phyloP scores from a whole-genome alignment of 169 alveolate species.

The Cryptosporidium ubiquitum region DNA sequence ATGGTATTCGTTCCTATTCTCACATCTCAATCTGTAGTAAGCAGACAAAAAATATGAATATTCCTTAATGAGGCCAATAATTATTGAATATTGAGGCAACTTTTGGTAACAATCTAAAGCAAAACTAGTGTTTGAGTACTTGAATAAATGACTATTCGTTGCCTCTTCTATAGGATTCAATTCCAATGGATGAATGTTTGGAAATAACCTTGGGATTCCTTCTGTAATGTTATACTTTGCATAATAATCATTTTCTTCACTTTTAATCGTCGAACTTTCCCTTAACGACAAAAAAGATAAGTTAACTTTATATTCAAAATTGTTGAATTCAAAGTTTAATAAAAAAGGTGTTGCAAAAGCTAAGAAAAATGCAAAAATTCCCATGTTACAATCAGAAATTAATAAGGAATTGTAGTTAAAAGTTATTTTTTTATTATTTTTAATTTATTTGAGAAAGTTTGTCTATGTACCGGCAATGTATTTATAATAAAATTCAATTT shows the following conservation, averaged over 20 bases:
- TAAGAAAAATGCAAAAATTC: neutral
- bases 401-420: neutral
- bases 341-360: neutral
- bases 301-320: neutral
- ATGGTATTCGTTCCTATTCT: slow-evolving; percentile 20
- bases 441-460: neutral
- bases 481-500: neutral
- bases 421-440: neutral
- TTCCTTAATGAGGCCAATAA: slow-evolving; percentile 18
- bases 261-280: neutral
- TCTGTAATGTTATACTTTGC: slow-evolving; percentile 11
- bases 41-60: slow-evolving; percentile 25
- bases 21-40: slow-evolving; percentile 34
- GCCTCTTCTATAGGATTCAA: neutral
- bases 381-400: neutral
- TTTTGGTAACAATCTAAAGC: slow-evolving; percentile 32
- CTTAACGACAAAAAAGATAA: neutral
- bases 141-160: neutral
- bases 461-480: neutral
- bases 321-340: neutral
- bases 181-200: neutral
- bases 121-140: slow-evolving; percentile 35
- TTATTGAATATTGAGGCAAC: slow-evolving; percentile 12
- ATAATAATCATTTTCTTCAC: neutral
- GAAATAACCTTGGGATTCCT: slow-evolving; percentile 8